Conservation (phyloP, 352 stramenopile genomes). For the Phytophthora cajani region DNA sequence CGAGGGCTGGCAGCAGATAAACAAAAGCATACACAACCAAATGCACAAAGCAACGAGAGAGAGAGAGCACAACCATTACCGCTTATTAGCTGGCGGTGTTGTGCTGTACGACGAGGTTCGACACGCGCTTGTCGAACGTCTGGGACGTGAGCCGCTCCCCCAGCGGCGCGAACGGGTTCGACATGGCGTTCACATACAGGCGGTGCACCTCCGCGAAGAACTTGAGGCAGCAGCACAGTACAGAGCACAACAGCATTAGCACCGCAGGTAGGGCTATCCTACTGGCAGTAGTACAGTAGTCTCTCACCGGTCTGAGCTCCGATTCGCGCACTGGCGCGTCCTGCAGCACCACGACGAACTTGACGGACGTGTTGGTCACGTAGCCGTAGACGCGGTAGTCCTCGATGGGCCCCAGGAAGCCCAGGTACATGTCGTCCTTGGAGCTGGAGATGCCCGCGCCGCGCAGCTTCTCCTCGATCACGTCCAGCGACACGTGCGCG, state of each 20-base stretch:
- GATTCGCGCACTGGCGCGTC: slow-evolving; percentile 79
- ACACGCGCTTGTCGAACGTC: slow-evolving; percentile 83
- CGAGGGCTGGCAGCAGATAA: slow-evolving; percentile 2
- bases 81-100: slow-evolving; percentile 46
- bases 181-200: slow-evolving; percentile 88
- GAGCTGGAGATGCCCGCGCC: slow-evolving; percentile 49
- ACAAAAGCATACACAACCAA: slow-evolving; percentile 7
- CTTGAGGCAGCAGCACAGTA: slow-evolving; percentile 34
- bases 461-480: slow-evolving; percentile 84
- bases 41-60: slow-evolving; percentile 16
- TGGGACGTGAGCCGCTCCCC: slow-evolving; percentile 83
- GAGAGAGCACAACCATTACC: slow-evolving; percentile 8
- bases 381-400: slow-evolving; percentile 90
- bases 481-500: slow-evolving; percentile 83
- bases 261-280: not conserved
- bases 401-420: slow-evolving; percentile 84
- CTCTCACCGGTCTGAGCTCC: slow-evolving; percentile 72
- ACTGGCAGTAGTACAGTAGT: not conserved
- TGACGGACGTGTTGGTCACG: slow-evolving; percentile 88
- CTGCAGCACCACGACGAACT: slow-evolving; percentile 83
- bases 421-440: slow-evolving; percentile 89
- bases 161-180: slow-evolving; percentile 85
- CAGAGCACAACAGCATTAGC: slow-evolving; percentile 3
- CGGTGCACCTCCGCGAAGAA: slow-evolving; percentile 88
- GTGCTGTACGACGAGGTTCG: slow-evolving; percentile 77